phyloP scores from a whole-genome alignment of 345 rosid species.

The Boechera retrofracta region DNA sequence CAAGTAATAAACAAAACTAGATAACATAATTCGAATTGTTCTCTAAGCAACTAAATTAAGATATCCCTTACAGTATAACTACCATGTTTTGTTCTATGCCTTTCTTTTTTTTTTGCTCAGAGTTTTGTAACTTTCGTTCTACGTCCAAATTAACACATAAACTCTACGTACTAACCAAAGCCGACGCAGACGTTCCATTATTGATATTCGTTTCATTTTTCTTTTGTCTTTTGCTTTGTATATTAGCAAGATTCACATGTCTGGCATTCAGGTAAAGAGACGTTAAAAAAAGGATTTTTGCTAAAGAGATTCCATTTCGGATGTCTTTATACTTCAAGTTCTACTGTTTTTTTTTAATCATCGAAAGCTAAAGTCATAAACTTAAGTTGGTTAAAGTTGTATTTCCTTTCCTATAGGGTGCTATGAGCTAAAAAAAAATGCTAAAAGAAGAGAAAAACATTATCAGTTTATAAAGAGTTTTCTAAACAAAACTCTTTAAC shows the following conservation, averaged over 20 bases:
- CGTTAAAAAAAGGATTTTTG: constrained; percentile 6
- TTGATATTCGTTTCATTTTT: not conserved
- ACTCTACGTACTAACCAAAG: not conserved
- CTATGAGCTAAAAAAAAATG: not conserved
- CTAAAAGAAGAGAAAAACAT: not conserved
- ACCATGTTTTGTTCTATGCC: no score
- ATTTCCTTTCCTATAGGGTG: not conserved
- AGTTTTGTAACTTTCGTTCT: no score
- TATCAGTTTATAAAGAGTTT: not conserved
- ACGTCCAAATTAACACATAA: not conserved
- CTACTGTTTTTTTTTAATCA: not conserved
- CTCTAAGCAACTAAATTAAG: no score
- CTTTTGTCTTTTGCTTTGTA: constrained; percentile 8
- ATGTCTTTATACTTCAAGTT: constrained; percentile 24
- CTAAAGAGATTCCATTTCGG: constrained; percentile 33
- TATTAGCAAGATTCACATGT: constrained; percentile 33
- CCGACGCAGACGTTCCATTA: not conserved
- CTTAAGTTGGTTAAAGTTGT: constrained; percentile 22
- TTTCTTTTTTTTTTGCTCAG: no score
- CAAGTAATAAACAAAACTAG: no score
- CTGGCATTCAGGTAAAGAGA: constrained; percentile 15
- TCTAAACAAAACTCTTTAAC: no score
- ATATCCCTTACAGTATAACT: no score
- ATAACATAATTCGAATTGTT: no score
- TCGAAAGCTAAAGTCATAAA: constrained; percentile 6